Conservation (phyloP, 108 stramenopile genomes). For the Pseudonitzschia multistriata region DNA sequence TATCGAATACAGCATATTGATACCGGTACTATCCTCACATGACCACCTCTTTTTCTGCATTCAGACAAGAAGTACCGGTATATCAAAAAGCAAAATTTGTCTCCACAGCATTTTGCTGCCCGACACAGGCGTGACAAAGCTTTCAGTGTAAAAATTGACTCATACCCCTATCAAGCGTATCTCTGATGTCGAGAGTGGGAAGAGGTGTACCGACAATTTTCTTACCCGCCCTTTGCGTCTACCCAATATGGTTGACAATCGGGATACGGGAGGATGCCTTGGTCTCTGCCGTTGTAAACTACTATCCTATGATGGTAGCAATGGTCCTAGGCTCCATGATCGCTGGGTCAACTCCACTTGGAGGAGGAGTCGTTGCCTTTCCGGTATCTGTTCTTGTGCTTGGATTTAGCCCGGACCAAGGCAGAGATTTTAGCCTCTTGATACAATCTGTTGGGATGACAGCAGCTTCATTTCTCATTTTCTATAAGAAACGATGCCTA, state of each 20-base stretch:
- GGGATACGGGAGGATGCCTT: neutral
- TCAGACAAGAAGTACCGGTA: no score
- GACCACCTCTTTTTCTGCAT: no score
- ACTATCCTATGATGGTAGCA: constrained; percentile 21
- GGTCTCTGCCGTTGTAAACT: neutral
- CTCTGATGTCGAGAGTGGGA: neutral
- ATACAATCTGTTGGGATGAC: constrained; percentile 31
- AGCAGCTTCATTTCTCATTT: constrained; percentile 23
- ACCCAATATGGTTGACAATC: constrained; percentile 7
- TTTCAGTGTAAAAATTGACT: no score
- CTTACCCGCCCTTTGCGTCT: neutral
- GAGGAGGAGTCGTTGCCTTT: constrained; percentile 30
- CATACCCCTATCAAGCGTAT: no score
- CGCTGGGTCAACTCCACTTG: constrained; percentile 10
- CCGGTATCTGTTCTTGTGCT: constrained; percentile 24
- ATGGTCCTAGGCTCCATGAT: constrained; percentile 27
- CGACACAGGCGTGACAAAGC: no score
- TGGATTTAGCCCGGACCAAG: constrained; percentile 18
- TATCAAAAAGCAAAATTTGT: no score
- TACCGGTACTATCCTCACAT: no score
- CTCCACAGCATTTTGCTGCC: no score
- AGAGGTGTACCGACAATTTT: neutral
- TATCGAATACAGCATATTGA: no score
- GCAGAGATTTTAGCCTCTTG: constrained; percentile 23
- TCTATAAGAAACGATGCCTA: constrained; percentile 7